These are phyloP conservation scores for Massariosphaeria phaeospora DNA, from an alignment of 495 filamentous ascomycete genomes.

Conservation along the genomic window DNA sequence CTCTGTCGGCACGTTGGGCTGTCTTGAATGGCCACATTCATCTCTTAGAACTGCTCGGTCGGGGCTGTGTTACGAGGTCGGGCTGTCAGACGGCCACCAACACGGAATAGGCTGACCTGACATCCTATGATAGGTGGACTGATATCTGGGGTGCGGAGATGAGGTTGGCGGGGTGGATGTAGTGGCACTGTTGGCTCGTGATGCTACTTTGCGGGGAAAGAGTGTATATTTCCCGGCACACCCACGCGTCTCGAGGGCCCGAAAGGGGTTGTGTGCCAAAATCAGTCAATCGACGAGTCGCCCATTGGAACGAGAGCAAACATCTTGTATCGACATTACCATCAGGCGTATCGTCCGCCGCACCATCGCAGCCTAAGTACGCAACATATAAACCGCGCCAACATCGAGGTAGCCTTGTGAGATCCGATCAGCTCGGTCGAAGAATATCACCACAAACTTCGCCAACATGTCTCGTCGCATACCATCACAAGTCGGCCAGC, in stretches of 20 bases:
- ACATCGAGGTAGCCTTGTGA: too few relatives aligned
- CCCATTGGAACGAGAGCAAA: too few relatives aligned
- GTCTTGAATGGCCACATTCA: not conserved
- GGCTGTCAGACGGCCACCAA: not conserved
- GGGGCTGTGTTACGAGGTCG: not conserved
- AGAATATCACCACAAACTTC: not conserved
- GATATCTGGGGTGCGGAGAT: not conserved
- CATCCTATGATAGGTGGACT: constrained; percentile 11
- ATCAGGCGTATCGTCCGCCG: not conserved
- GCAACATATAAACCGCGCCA: too few relatives aligned
- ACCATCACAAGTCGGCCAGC: not conserved
- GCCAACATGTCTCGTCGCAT: constrained; percentile 5
- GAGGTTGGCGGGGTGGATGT: not conserved
- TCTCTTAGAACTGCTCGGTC: not conserved
- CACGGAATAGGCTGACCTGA: not conserved
- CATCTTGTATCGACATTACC: too few relatives aligned
- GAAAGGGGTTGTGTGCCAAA: not conserved
- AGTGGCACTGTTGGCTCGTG: constrained; percentile 1
- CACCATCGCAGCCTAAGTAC: constrained; percentile 6
- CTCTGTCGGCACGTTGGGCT: not conserved
- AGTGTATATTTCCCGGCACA: not conserved
- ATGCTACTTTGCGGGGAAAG: not conserved
- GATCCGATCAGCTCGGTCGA: not conserved
- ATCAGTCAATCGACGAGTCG: not conserved
- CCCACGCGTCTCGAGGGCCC: not conserved